Conservation (phyloP, 208 protist species). For the Leishmania mexicana region DNA sequence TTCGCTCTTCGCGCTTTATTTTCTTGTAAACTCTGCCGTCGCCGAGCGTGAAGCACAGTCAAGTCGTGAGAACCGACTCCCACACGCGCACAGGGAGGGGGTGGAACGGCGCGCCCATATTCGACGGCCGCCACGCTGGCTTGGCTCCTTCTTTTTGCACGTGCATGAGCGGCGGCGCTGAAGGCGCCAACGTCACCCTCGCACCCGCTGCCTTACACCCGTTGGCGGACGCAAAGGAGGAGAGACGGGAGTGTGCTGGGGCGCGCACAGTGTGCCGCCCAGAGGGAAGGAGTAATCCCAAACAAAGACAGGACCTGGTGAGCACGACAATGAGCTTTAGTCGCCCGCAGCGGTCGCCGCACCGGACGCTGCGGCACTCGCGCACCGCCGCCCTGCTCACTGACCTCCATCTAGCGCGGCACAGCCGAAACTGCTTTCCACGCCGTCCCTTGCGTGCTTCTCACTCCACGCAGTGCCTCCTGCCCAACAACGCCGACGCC, state of each 20-base stretch:
- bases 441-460: conserved; percentile 25
- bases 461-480: conserved; percentile 28
- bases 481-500: neutral
- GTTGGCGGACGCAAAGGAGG: neutral
- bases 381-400: conserved; percentile 3
- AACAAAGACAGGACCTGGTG: neutral
- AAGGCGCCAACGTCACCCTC: neutral
- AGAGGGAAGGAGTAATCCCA: neutral
- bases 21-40: neutral
- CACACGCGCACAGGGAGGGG: neutral
- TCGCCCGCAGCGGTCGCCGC: neutral
- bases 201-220: neutral
- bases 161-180: neutral
- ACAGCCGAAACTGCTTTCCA: conserved; percentile 29
- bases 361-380: conserved; percentile 16
- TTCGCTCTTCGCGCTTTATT: neutral
- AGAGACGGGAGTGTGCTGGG: neutral
- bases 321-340: conserved; percentile 25
- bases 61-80: neutral
- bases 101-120: neutral
- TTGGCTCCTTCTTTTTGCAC: neutral
- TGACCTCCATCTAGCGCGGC: conserved; percentile 8
- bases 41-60: neutral
- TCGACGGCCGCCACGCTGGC: neutral
- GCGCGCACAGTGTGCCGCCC: neutral